Percentiles rank a stretch among this genome's conserved stretches.
Conservation (phyloP, 192 early-diverging fungal genomes). For the Coemansia sp. region DNA sequence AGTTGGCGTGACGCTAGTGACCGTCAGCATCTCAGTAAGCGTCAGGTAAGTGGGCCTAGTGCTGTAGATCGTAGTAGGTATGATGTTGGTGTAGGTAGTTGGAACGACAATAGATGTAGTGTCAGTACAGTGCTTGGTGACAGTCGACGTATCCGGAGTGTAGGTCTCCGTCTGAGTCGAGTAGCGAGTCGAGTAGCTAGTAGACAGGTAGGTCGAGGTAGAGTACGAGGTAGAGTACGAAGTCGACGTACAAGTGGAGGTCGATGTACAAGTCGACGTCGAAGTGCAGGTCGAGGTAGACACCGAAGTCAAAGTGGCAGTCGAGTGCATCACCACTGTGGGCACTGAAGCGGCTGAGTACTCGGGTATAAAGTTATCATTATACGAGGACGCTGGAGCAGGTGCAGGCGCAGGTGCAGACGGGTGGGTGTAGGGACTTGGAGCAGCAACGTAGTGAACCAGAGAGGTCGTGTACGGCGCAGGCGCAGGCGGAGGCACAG, state of each 20-base stretch:
- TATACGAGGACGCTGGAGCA: background rate
- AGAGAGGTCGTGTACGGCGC: slow-evolving; percentile 6
- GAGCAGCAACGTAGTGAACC: slow-evolving; percentile 7
- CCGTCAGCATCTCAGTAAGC: slow-evolving; percentile 26
- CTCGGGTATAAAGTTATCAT: background rate
- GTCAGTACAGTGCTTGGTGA: slow-evolving; percentile 27
- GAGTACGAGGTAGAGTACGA: background rate
- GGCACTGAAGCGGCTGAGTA: background rate
- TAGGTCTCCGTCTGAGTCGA: slow-evolving; percentile 32
- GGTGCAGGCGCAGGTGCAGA: background rate
- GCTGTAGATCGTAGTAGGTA: slow-evolving; percentile 20
- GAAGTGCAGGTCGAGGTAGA: slow-evolving; percentile 25
- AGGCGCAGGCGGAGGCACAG: background rate
- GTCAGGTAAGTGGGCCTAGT: slow-evolving; percentile 37
- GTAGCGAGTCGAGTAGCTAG: slow-evolving; percentile 26
- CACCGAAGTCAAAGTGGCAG: background rate
- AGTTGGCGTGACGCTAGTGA: slow-evolving; percentile 27
- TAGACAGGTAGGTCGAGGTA: background rate
- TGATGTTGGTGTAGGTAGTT: slow-evolving; percentile 19
- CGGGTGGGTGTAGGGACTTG: background rate
- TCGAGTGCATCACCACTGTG: background rate
- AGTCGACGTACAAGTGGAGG: slow-evolving; percentile 27
- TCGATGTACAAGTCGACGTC: slow-evolving; percentile 9
- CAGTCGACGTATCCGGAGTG: slow-evolving; percentile 19
- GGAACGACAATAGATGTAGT: slow-evolving; percentile 25